Base-by-base conservation (phyloP, 306 rosid genomes). In the Urtica urens region DNA sequence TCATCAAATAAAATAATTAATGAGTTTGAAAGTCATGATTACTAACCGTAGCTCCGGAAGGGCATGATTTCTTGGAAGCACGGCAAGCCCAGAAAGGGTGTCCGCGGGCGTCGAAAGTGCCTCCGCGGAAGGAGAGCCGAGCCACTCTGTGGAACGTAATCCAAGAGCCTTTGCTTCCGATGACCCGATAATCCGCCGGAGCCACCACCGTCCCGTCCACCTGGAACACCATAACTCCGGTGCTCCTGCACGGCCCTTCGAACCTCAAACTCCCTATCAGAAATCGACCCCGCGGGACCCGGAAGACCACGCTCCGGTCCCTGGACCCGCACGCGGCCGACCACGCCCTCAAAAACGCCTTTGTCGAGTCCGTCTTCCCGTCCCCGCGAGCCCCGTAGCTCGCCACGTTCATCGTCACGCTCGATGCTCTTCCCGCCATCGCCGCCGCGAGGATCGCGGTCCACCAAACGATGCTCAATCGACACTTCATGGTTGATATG, bases 221-320 rank as follows among this genome's bases (percentile, higher is more conserved):
- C n/a, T n/a, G n/a, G n/a, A n/a, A n/a, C n/a, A n/a, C n/a, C n/a
- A n/a, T n/a, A n/a, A n/a, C n/a, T n/a, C n/a, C n/a, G n/a, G n/a
- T n/a, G n/a, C n/a, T 76, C 50, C 62, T 76, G 57, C 87, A 79
- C 23, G 84, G 84, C 0, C 87, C 94, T 24, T 62, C 28, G 20
- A 82, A 82, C 17, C 29, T 69, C 0, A 17, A 52, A 16, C 52
- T 17, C 14, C 24, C 58, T 0, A 82, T 27, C 65, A 73, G 53
- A 68, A 70, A 82, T 51, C 78, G 76, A 14, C 93, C 93, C 40
- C 73, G 72, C 7, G 87, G 93, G 3, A 76, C 62, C n/a, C n/a
- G n/a, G 48, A 49, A 65, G 33, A 79, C 40, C 5, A 65, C 71
- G 7, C 81, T 56, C 0, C 13, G 40, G 9, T 12, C 29, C 8